phyloP scores from a whole-genome alignment of 1,139 yeast genomes.

The Candida buenavistaensis region DNA sequence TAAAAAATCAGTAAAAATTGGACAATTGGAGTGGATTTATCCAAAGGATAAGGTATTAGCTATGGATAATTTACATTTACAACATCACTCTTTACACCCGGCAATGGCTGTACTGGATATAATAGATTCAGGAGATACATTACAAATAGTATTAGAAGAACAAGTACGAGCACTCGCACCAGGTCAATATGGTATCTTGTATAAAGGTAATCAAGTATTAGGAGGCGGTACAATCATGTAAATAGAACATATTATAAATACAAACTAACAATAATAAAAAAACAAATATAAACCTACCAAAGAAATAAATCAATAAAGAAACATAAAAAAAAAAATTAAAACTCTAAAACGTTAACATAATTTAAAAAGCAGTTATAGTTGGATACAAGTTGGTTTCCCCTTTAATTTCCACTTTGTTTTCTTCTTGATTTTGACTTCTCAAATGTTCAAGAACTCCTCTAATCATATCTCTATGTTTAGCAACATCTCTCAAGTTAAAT shows the following conservation, averaged over 20 bases:
- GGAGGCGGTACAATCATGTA: conserved; percentile 64
- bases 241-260: conserved; percentile 4
- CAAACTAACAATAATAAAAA: conserved; percentile 1
- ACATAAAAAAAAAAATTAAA: conserved; percentile 2
- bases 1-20: conserved; percentile 42
- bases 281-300: conserved; percentile 1
- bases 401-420: conserved; percentile 9
- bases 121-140: conserved; percentile 16
- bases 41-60: conserved; percentile 15
- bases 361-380: conserved; percentile 42
- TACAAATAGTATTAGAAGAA: conserved; percentile 36
- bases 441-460: conserved; percentile 30
- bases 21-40: conserved; percentile 53
- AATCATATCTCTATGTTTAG: conserved; percentile 41
- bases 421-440: conserved; percentile 17
- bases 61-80: conserved; percentile 41
- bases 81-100: conserved; percentile 69
- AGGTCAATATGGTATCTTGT: conserved; percentile 83
- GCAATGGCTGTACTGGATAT: conserved; percentile 37
- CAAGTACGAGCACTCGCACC: conserved; percentile 77
- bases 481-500: conserved; percentile 29
- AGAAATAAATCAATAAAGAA: conserved; percentile 2
- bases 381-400: conserved; percentile 35
- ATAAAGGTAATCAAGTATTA: conserved; percentile 62
- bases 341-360: neutral